Evolutionary conservation across 371 early-diverging fungal species (phyloP).

Genomic region (Haplosporangium sp.): DNA sequence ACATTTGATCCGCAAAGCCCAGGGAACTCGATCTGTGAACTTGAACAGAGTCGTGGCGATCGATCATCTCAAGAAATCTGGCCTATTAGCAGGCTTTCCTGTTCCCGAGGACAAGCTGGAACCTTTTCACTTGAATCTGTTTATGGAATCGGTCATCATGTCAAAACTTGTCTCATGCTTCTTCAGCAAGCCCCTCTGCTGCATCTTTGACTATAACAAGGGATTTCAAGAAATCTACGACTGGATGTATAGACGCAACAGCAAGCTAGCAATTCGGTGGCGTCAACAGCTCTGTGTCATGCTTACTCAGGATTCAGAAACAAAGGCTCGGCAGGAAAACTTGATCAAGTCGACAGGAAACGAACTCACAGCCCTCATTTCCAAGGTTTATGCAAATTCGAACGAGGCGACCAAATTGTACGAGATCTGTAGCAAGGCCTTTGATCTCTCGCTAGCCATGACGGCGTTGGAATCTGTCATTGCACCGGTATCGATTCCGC

Average conservation of each 20-base stretch:
- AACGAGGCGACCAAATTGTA: conserved; percentile 59
- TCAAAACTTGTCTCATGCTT: conserved; percentile 58
- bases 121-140: conserved; percentile 61
- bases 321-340: conserved; percentile 57
- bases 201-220: conserved; percentile 63
- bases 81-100: conserved; percentile 29
- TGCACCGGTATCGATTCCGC: conserved; percentile 22
- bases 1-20: conserved; percentile 54
- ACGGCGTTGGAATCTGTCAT: conserved; percentile 68
- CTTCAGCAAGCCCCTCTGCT: conserved; percentile 62
- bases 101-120: conserved; percentile 56
- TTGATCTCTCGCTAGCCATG: conserved; percentile 65
- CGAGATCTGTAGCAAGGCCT: conserved; percentile 64
- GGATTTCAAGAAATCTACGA: conserved; percentile 59
- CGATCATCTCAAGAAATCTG: conserved; percentile 54
- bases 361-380: conserved; percentile 38
- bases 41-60: conserved; percentile 60
- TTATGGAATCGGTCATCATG: conserved; percentile 66
- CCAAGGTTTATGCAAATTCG: conserved; percentile 37
- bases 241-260: conserved; percentile 62
- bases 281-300: conserved; percentile 70
- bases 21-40: conserved; percentile 56
- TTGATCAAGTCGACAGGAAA: conserved; percentile 40
- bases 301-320: conserved; percentile 62
- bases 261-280: conserved; percentile 61